Conservation (phyloP, 2,329 filamentous ascomycete genomes). For the Xylariales sp. region DNA sequence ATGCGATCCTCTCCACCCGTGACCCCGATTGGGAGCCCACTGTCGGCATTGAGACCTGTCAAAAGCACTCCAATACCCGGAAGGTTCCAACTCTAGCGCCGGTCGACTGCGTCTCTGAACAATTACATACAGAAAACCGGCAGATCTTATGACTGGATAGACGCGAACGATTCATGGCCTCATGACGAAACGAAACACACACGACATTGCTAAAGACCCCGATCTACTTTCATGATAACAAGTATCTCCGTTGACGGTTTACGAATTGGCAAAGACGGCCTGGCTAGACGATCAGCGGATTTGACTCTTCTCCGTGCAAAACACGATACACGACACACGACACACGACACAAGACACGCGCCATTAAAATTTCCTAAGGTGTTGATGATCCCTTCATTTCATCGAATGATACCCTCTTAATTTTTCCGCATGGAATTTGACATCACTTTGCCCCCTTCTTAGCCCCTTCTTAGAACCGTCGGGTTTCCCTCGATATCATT, state of each 20-base stretch:
- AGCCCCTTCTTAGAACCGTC: conserved; percentile 8
- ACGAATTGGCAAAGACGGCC: conserved; percentile 11
- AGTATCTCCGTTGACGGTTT: conserved; percentile 22
- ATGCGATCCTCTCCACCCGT: conserved; percentile 59
- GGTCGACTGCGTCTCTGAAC: conserved; percentile 2
- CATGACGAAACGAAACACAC: conserved; percentile 35
- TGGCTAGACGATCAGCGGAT: conserved; percentile 25
- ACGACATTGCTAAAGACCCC: conserved; percentile 26
- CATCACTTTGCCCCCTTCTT: conserved; percentile 12
- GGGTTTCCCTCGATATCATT: conserved; percentile 21
- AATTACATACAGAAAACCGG: neutral
- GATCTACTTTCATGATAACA: conserved; percentile 32
- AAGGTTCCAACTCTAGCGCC: conserved; percentile 27
- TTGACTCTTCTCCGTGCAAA: conserved; percentile 15
- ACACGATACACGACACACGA: conserved; percentile 5
- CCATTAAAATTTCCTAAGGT: conserved; percentile 32
- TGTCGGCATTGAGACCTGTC: conserved; percentile 35
- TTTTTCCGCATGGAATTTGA: conserved; percentile 28
- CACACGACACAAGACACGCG: conserved; percentile 22
- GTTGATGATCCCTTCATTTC: conserved; percentile 41
- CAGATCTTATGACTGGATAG: conserved; percentile 7
- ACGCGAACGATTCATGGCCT: conserved; percentile 35
- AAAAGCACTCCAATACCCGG: conserved; percentile 30
- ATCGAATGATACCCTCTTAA: conserved; percentile 45
- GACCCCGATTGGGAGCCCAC: conserved; percentile 44